Conservation (phyloP, 805 yeast genomes). For the Lipomyces yamadae region DNA sequence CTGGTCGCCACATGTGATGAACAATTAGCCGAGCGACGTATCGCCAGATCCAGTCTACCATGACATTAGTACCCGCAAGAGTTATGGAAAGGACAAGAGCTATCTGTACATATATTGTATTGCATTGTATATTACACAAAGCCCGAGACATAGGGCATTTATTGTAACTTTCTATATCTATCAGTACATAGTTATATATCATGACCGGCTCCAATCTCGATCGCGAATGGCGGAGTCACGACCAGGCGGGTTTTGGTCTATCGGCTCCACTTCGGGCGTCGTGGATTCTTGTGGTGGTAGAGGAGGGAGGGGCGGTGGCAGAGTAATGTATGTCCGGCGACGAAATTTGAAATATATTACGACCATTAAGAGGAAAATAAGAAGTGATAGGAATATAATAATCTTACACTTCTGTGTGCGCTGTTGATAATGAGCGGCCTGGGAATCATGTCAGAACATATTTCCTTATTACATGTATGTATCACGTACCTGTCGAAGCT, state of each 20-base stretch:
- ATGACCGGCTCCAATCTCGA: not conserved
- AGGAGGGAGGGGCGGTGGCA: not conserved
- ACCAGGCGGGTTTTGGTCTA: not conserved
- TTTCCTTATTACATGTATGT: not conserved
- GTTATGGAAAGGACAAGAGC: not conserved
- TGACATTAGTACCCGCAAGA: not conserved
- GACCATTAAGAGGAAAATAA: constrained; percentile 73
- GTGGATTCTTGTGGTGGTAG: not conserved
- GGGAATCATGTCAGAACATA: constrained; percentile 41
- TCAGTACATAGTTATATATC: not conserved
- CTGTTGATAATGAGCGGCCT: constrained; percentile 82
- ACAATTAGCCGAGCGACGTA: not conserved
- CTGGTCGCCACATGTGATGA: not conserved
- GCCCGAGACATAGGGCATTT: not conserved
- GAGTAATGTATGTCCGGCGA: constrained; percentile 16
- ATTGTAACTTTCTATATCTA: not conserved
- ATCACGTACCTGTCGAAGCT: constrained; percentile 52
- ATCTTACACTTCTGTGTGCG: constrained; percentile 89
- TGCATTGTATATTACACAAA: not conserved
- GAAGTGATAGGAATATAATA: constrained; percentile 70
- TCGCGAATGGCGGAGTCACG: not conserved
- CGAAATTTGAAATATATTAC: constrained; percentile 62
- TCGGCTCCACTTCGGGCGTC: not conserved
- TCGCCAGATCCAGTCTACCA: not conserved
- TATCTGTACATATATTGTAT: not conserved